Evolutionary conservation across 169 alveolate species (phyloP), one percentile per base, ranked within the genome.

Genomic region (Eimeria maxima): DNA sequence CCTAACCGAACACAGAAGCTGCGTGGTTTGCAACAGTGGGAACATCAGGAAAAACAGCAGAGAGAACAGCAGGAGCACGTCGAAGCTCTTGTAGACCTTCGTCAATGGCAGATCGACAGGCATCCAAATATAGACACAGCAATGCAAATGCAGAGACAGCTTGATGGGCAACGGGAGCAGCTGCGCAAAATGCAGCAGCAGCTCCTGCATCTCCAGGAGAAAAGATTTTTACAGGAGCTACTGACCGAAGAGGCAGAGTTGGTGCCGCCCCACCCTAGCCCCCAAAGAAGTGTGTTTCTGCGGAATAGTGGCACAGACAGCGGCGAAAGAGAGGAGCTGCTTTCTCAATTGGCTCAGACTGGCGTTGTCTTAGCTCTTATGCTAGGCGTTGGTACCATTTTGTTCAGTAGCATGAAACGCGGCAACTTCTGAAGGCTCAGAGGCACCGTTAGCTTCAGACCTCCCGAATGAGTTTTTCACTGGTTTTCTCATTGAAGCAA

Each of bases 21-120:
- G 81, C 80, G 81, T 13, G 76, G 76, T 5, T 63, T 86, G 80
- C 93, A 86, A 81, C 81, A 63, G 63, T 86, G 93, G 93, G 93
- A 86, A 45, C 16, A 63, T 33, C 81, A 57, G 11, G 81, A 86
- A 50, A 20, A 57, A 27, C 81, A 63, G 45, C 81, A 86, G 42
- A 20, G 63, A n/a, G 74, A 86, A 50, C 93, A 86, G 45, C 93
- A 86, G 81, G 65, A 86, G 60, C 93, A 63, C 80, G 80, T 86
- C 80, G 81, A 57, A 42, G 93, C 93, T 5, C 93, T 86, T 42
- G 63, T 86, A 4, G 93, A 60, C 55, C 63, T 86, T 24, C 93
- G 93, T 33, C 93, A 57, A 22, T 53, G 55, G 65, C 80, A 63
- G 14, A 86, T 60, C 20, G 60, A 86, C 80, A 63, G 50, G 47